Evolutionary conservation across 1,284 basidiomycete species (phyloP).

Genomic region (Chalciporus sp.): DNA sequence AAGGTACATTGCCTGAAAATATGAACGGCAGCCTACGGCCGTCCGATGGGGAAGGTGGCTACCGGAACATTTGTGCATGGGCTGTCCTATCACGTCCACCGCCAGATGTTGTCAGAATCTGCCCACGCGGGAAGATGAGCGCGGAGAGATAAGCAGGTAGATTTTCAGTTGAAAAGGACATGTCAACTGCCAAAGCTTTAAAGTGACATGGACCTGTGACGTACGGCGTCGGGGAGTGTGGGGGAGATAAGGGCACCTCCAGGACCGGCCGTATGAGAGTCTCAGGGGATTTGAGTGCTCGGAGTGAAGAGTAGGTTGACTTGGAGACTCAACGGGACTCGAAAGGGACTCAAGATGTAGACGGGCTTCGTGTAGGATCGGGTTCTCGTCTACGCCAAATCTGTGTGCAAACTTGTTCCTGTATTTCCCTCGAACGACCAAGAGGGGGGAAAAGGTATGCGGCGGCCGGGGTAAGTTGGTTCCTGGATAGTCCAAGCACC

Average conservation of each 20-base stretch:
- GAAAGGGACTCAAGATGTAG: too few relatives aligned
- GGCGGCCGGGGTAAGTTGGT: slow-evolving; percentile 29
- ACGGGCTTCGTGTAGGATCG: slow-evolving; percentile 17
- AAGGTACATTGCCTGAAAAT: slow-evolving; percentile 5
- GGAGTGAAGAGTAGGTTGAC: background rate
- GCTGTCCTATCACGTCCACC: background rate
- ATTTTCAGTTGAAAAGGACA: background rate
- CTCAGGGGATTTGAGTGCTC: background rate
- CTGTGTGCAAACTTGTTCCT: slow-evolving; percentile 18
- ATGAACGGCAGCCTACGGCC: background rate
- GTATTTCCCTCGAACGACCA: slow-evolving; percentile 16
- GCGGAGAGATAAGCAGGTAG: background rate
- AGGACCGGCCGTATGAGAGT: background rate
- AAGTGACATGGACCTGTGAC: background rate
- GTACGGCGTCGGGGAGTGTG: slow-evolving; percentile 6
- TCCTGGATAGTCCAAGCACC: slow-evolving; percentile 27
- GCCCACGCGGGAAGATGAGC: background rate
- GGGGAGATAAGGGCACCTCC: slow-evolving; percentile 14
- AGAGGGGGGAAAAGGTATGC: slow-evolving; percentile 23
- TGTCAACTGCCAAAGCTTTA: background rate
- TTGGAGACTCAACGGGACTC: background rate
- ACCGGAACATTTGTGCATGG: background rate
- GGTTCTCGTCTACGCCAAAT: slow-evolving; percentile 15
- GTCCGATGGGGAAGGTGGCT: slow-evolving; percentile 1
- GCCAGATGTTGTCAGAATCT: background rate